Evolutionary conservation across 176 grass and related monocot genomes (phyloP).

Genomic region (Oryza longistaminata): DNA sequence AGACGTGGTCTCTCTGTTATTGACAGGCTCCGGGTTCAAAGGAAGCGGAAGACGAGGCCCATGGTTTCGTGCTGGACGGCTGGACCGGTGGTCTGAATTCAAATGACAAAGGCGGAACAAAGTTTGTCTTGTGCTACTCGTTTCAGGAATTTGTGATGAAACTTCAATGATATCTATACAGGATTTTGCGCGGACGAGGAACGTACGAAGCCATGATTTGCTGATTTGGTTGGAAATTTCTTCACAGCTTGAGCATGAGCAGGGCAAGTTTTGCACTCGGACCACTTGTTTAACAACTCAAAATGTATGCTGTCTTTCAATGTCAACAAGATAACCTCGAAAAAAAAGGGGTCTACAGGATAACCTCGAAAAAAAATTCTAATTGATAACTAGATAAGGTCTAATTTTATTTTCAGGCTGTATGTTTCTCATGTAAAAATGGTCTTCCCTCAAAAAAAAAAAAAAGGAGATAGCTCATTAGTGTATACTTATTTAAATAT

Average conservation of each 20-base stretch:
- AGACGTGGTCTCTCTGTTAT: constrained; percentile 5
- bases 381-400: too few relatives aligned
- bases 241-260: not conserved
- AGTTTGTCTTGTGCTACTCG: not conserved
- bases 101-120: not conserved
- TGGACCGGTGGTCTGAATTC: not conserved
- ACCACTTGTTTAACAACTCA: not conserved
- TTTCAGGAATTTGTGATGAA: not conserved
- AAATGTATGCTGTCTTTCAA: too few relatives aligned
- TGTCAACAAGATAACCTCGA: too few relatives aligned
- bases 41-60: not conserved
- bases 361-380: too few relatives aligned
- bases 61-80: not conserved
- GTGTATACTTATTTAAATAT: too few relatives aligned
- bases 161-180: not conserved
- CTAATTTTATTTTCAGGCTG: too few relatives aligned
- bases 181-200: not conserved
- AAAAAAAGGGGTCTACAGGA: too few relatives aligned
- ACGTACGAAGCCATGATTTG: not conserved
- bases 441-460: too few relatives aligned
- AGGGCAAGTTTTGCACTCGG: not conserved
- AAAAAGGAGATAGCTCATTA: too few relatives aligned
- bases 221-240: not conserved
- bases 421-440: too few relatives aligned
- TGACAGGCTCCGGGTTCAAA: constrained; percentile 5